Base-by-base conservation (phyloP, 768 basidiomycete species). In the Boletus pseudo-olivaceus region DNA sequence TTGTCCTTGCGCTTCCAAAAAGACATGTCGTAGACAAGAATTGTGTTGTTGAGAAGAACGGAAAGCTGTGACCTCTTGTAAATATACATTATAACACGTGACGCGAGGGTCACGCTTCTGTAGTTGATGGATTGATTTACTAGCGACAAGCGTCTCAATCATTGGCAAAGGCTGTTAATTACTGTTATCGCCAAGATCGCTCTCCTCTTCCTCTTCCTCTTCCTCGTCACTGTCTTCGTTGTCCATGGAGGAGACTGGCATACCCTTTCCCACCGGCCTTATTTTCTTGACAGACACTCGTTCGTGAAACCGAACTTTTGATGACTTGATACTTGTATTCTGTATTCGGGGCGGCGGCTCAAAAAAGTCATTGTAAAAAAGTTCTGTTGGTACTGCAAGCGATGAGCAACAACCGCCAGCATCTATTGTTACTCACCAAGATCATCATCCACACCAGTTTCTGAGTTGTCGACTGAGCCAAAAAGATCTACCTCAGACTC, bases 221-320 rank as follows among this genome's bases (percentile, higher is more conserved):
- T 77, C 73, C 30, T 75, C 73, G 6, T 73, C 69, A 33, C 66
- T 67, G 11, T 67, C 68, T 5, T 67, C 69, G 1, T 64, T 66
- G 30, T 64, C 70, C 63, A 77, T 71, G 17, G 66, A 59, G 8
- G 72, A 78, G 20, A 87, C 63, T 5, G 85, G 81, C 51, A 81
- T 72, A 44, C 81, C 82, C 67, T 82, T 90, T 4, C 87, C 87
- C 20, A 82, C 81, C 1, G 85, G 75, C 61, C 85, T 85, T 64
- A 94, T 93, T 43, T 81, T 87, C 73, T 85, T 93, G 35, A 94
- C 87, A 35, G 83, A 76, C 27, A 95, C 93, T 62, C 85, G 78
- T 5, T 91, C 87, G 63, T 85, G 80, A 67, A 95, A 95, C 20
- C 88, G 84, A 11, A 94, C 93, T 52, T 77, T 82, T 38, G 60